Conservation (phyloP, 164 flowering plant genomes). For the Liquidambar formosana region DNA sequence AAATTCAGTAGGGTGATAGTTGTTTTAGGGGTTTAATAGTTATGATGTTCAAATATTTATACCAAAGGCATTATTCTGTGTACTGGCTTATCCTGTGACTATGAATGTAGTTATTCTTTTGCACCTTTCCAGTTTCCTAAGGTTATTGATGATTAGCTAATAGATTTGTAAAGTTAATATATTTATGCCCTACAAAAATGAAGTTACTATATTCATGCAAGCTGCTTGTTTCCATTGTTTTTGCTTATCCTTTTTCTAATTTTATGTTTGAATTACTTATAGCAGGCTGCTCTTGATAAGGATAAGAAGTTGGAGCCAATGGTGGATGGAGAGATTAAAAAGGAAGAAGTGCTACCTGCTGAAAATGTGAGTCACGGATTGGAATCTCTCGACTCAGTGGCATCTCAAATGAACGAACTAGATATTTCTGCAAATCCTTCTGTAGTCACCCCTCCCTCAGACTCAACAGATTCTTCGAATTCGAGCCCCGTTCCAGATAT, state of each 20-base stretch:
- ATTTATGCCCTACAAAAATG: background rate
- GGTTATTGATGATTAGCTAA: background rate
- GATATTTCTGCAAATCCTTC: slow-evolving; percentile 48
- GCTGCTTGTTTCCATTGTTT: slow-evolving; percentile 7
- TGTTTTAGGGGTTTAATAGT: too few species aligned
- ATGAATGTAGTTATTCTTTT: too few species aligned
- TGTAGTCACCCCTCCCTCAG: slow-evolving; percentile 20
- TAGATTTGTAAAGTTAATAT: background rate
- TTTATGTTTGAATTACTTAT: slow-evolving; percentile 2
- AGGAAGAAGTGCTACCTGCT: slow-evolving; percentile 30
- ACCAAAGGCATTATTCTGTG: too few species aligned
- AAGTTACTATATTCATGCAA: background rate
- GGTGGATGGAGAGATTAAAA: slow-evolving; percentile 24
- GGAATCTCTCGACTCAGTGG: slow-evolving; percentile 45
- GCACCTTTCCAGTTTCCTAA: too few species aligned
- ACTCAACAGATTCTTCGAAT: slow-evolving; percentile 39
- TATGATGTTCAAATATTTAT: too few species aligned
- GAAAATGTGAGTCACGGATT: slow-evolving; percentile 32
- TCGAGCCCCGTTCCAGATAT: slow-evolving; percentile 50
- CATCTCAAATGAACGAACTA: slow-evolving; percentile 58
- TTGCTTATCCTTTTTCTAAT: background rate
- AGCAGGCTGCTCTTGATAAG: slow-evolving; percentile 79
- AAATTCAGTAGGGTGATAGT: too few species aligned
- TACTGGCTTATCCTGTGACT: too few species aligned
- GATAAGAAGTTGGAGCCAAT: slow-evolving; percentile 35